A percentile compares a stretch with the other conserved stretches of the same genome.
These are phyloP conservation scores for Neurospora cerealis DNA, from an alignment of 495 filamentous ascomycete genomes.

Conservation along the genomic window DNA sequence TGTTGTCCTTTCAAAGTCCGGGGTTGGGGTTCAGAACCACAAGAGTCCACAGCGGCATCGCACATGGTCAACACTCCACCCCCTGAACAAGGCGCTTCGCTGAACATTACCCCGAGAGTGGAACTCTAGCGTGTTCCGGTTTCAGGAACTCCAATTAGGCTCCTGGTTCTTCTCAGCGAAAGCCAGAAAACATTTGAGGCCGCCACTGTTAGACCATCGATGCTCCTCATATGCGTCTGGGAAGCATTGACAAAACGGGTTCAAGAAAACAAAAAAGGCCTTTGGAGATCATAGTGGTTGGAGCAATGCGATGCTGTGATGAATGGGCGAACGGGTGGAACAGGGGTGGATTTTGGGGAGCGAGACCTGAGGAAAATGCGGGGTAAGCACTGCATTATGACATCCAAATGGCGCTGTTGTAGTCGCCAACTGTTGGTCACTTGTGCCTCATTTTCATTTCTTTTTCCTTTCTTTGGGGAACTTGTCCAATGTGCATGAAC, in stretches of 20 bases:
- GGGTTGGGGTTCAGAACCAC: neutral
- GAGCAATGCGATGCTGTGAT: neutral
- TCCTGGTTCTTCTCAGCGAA: neutral
- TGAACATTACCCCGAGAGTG: neutral
- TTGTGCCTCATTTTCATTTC: neutral
- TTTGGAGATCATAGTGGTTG: neutral
- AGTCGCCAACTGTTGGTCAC: neutral
- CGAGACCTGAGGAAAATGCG: neutral
- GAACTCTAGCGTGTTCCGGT: neutral
- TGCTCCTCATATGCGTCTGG: neutral
- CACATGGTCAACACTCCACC: neutral
- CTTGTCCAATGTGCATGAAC: neutral
- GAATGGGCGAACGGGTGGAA: neutral
- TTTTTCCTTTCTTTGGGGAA: neutral
- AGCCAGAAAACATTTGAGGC: neutral
- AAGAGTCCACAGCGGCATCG: neutral
- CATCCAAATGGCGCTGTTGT: neutral
- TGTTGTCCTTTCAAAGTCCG: neutral
- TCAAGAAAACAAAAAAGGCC: too few relatives aligned
- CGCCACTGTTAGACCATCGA: neutral
- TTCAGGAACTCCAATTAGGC: neutral
- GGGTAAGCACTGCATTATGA: neutral
- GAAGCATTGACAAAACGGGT: too few relatives aligned
- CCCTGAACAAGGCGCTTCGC: neutral
- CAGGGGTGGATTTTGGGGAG: neutral